Base-by-base conservation (phyloP, 2,329 filamentous ascomycete species). In the Diplodia seriata region DNA sequence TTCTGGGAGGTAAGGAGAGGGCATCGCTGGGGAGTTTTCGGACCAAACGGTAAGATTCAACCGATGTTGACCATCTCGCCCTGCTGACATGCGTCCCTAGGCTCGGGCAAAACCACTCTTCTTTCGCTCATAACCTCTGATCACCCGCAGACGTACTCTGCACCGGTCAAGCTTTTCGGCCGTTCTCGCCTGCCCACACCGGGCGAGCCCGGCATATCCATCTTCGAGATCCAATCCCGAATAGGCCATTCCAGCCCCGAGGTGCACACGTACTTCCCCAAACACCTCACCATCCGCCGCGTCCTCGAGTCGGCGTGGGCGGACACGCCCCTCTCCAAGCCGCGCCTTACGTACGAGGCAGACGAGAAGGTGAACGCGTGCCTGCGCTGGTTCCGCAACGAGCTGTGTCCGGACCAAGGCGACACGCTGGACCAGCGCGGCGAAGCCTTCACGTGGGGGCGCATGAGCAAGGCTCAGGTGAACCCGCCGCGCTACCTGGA, bases 171-270 rank as follows among this genome's bases (percentile, higher is more conserved):
- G 72, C 84, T 97, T 15, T 98, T 99, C 76, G 93, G 93, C 0
- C 88, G 89, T 26, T 90, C 90, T 66, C 88, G 95, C 23, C 84
- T 97, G 0, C 93, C 94, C 0, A 87, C 91, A 67, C 86, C 87
- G 0, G 91, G 90, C 0, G 77, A 87, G 66, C 85, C 86, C 0
- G 93, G 92, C 0, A 88, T 98, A 40, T 96, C 92, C 0, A 91
- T 97, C 68, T 98, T 97, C 84, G 94, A 98, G 70, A 88, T 99
- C 8, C 95, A 98, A 77, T 85, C 89, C 0, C 89, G 92, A 29
- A 92, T 99, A 71, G 95, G 95, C 12, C 94, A 98, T 77, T 95
- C 93, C 0, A 96, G 92, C 70, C 95, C 95, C 0, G 95, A 98
- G 76, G 91, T 98, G 4, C 94, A 98, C 74, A 90, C 92, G 64